These are phyloP conservation scores for Ilyonectria sp. DNA, from an alignment of 2,329 filamentous ascomycete species.

Conservation along the genomic window DNA sequence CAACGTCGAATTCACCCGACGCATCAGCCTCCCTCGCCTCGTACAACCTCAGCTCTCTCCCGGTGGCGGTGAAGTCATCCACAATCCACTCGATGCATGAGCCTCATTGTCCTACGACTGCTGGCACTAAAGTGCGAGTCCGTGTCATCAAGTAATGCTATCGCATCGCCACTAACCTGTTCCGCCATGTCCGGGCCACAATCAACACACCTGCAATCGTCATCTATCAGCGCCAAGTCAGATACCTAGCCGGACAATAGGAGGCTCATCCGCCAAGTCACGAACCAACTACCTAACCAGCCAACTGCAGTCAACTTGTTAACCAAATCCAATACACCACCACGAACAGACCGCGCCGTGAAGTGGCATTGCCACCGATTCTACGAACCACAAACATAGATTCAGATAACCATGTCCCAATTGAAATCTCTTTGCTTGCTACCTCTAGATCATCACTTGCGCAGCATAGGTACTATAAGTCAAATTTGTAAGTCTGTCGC, in stretches of 20 bases:
- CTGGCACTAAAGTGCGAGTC: not conserved
- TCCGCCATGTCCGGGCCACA: not conserved
- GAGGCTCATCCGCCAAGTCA: too few species aligned
- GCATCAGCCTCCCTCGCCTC: not conserved
- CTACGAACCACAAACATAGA: too few species aligned
- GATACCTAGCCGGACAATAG: too few species aligned
- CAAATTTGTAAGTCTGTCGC: not conserved
- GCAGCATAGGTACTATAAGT: not conserved
- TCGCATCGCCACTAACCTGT: not conserved
- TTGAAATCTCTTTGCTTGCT: not conserved
- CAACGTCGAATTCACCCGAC: too few species aligned
- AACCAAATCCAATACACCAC: too few species aligned
- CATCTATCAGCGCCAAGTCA: too few species aligned
- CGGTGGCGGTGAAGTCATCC: conserved; percentile 26
- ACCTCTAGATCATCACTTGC: not conserved
- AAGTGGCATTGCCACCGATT: too few species aligned
- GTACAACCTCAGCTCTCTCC: conserved; percentile 14
- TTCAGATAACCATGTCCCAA: too few species aligned
- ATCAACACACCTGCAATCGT: too few species aligned
- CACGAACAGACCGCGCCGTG: too few species aligned
- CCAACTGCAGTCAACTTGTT: too few species aligned
- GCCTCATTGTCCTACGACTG: conserved; percentile 2
- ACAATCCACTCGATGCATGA: not conserved
- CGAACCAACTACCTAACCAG: too few species aligned
- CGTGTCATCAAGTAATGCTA: not conserved